Conservation (phyloP, 1,284 basidiomycete species). For the Boletus chippewaensis region DNA sequence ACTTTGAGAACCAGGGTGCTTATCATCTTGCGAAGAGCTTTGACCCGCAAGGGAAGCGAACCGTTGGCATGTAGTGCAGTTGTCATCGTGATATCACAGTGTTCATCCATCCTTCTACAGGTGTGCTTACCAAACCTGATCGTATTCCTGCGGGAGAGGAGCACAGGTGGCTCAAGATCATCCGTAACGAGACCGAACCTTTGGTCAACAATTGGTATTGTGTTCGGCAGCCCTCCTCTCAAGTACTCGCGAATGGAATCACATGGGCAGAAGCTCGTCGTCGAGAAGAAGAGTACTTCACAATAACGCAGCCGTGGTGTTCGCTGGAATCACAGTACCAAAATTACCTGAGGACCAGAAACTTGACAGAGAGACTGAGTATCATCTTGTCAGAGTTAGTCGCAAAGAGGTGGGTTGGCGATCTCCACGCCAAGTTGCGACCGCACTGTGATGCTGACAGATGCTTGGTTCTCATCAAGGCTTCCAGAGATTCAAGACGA, state of each 20-base stretch:
- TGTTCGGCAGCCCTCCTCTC: conserved; percentile 3
- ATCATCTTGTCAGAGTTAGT: conserved; percentile 4
- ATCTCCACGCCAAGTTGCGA: not conserved
- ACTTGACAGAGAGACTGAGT: not conserved
- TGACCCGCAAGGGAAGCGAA: not conserved
- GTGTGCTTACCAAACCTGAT: conserved; percentile 6
- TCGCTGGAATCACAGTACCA: conserved; percentile 4
- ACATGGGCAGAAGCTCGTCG: conserved; percentile 2
- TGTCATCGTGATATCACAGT: not conserved
- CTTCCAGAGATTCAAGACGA: conserved; percentile 53
- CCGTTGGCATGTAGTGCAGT: conserved; percentile 1
- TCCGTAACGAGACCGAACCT: conserved; percentile 4
- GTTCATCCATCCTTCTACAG: not conserved
- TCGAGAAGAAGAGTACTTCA: conserved; percentile 1
- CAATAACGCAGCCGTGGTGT: not conserved
- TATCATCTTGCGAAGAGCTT: conserved; percentile 3
- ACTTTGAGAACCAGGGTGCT: conserved; percentile 8
- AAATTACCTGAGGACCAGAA: not conserved
- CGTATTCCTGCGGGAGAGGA: conserved; percentile 4
- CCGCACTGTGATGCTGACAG: not conserved
- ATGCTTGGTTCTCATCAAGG: conserved; percentile 30
- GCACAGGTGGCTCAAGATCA: conserved; percentile 1
- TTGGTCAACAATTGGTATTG: conserved; percentile 7
- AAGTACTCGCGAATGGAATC: not conserved
- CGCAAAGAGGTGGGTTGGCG: conserved; percentile 1